A percentile compares a stretch with the other conserved stretches of the same genome.
Conservation (phyloP, 441 rosid species). For the Gossypium schwendimanii region DNA sequence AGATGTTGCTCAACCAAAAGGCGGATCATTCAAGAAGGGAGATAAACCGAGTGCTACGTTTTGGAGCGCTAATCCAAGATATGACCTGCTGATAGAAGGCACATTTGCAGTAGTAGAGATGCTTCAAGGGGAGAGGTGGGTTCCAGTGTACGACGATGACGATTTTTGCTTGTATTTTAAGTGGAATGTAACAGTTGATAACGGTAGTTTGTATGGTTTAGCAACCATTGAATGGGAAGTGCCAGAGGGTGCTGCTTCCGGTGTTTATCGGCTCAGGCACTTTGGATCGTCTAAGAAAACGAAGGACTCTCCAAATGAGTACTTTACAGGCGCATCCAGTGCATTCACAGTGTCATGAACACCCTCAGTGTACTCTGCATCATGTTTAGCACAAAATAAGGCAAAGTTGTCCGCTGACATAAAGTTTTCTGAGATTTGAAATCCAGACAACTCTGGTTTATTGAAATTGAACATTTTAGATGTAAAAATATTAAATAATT, state of each 20-base stretch:
- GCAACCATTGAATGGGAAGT: slow-evolving; percentile 53
- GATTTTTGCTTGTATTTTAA: slow-evolving; percentile 45
- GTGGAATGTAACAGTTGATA: slow-evolving; percentile 31
- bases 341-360: slow-evolving; percentile 35
- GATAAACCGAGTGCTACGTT: slow-evolving; percentile 37
- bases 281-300: slow-evolving; percentile 41
- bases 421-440: not conserved
- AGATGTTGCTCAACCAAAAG: slow-evolving; percentile 27
- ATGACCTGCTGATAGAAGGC: slow-evolving; percentile 52
- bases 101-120: slow-evolving; percentile 48
- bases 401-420: not conserved
- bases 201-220: slow-evolving; percentile 20
- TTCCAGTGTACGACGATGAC: slow-evolving; percentile 49
- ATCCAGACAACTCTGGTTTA: not conserved
- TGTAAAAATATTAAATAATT: too few relatives aligned
- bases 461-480: slow-evolving; percentile 7
- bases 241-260: slow-evolving; percentile 27
- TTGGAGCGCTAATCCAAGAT: slow-evolving; percentile 54
- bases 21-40: slow-evolving; percentile 33
- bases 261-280: slow-evolving; percentile 45
- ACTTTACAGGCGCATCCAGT: slow-evolving; percentile 46
- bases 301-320: slow-evolving; percentile 22
- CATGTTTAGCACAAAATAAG: slow-evolving; percentile 12
- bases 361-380: not conserved
- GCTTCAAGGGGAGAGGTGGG: slow-evolving; percentile 38